phyloP scores from a whole-genome alignment of 495 filamentous ascomycete species.

The Aspergillus saccharolyticus region DNA sequence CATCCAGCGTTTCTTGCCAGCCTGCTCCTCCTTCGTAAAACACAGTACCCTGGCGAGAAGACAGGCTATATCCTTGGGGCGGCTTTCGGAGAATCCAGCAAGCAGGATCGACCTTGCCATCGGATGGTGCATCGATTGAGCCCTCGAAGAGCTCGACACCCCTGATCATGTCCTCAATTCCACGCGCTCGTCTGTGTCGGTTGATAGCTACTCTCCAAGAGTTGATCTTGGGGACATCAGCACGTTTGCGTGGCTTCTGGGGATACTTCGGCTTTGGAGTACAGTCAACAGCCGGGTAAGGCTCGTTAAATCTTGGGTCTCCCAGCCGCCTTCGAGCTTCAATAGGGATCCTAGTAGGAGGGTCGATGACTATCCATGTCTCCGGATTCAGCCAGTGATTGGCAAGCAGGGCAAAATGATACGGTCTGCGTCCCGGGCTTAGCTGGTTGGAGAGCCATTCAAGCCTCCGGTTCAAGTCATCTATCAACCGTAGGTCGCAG shows the following conservation, averaged over 20 bases:
- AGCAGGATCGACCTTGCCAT: slow-evolving; percentile 36
- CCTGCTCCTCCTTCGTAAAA: slow-evolving; percentile 42
- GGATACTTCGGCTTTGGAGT: slow-evolving; percentile 28
- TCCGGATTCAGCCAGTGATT: slow-evolving; percentile 42
- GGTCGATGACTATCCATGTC: slow-evolving; percentile 40
- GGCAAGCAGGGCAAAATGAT: slow-evolving; percentile 38
- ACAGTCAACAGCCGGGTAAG: slow-evolving; percentile 23
- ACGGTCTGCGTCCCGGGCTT: slow-evolving; percentile 37
- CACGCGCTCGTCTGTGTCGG: slow-evolving; percentile 24
- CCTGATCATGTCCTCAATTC: slow-evolving; percentile 23
- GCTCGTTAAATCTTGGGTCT: slow-evolving; percentile 34
- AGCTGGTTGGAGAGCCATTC: slow-evolving; percentile 37
- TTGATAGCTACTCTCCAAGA: slow-evolving; percentile 42
- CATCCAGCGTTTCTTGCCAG: slow-evolving; percentile 39
- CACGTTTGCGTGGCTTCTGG: slow-evolving; percentile 10
- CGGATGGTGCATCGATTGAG: slow-evolving; percentile 38
- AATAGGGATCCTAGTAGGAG: slow-evolving; percentile 31
- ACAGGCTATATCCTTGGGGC: slow-evolving; percentile 37
- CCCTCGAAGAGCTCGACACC: slow-evolving; percentile 29
- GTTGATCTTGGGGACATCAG: slow-evolving; percentile 28
- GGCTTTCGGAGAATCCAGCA: slow-evolving; percentile 42
- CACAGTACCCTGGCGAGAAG: slow-evolving; percentile 29
- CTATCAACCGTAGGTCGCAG: slow-evolving; percentile 35
- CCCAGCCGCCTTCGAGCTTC: slow-evolving; percentile 31
- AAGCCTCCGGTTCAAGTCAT: slow-evolving; percentile 34